Base-by-base conservation (phyloP, 768 basidiomycete genomes). In the Psilocybe cyanescens region DNA sequence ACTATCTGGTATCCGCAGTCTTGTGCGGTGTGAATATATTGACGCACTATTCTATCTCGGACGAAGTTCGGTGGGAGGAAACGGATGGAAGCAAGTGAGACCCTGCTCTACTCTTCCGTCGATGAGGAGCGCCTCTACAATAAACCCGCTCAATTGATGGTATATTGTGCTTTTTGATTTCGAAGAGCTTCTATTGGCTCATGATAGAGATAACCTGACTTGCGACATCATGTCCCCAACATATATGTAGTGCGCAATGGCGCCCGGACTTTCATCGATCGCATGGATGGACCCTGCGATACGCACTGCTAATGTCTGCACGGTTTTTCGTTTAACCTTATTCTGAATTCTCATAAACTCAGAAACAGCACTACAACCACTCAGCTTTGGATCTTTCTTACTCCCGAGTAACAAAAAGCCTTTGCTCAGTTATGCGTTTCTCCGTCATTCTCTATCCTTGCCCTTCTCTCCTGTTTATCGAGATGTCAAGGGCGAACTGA, bases 401-500 rank as follows among this genome's bases (percentile, higher is more conserved):
- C 19, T 19, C 19, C 19, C 19, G 19, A 19, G 19, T 19, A 19
- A 19, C 19, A 19, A 19, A n/a, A 19, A 19, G 19, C 19, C 19
- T 19, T n/a, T 19, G 1, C 19, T 19, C 19, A 19, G 19, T 19
- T 19, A 19, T 19, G 19, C 19, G 19, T 19, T 19, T 19, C 19
- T 19, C 19, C 19, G 19, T 19, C 19, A 19, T 19, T 19, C 19
- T 19, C 19, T 19, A 19, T 19, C 19, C 19, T 19, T 19, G 1
- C 19, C 19, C 19, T 19, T 19, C 19, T 53, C 30, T 51, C 6
- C 11, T 55, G 14, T 45, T 6, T 35, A 35, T 17, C 16, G 12
- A 55, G 61, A 53, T 24, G 56, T 58, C 50, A 58, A 57, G 19
- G 51, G 61, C 8, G 61, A 62, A 44, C 44, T 62, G 16, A 44